A percentile compares a stretch with the other conserved stretches of the same genome.
These are phyloP conservation scores for Fraxinus paxiana DNA, from an alignment of 305 asterid genomes.

Conservation along the genomic window DNA sequence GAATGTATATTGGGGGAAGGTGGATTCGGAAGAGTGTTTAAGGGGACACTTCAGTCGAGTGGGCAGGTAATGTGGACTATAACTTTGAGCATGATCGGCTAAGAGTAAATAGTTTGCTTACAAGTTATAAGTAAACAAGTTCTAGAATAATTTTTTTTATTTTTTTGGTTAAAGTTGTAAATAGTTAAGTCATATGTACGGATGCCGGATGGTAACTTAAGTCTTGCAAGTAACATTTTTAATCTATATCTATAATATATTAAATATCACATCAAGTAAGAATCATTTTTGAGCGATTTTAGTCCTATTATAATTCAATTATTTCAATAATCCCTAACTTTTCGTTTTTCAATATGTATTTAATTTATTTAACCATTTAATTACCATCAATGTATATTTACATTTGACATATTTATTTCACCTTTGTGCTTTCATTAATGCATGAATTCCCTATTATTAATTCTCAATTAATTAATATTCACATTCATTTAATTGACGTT, in stretches of 20 bases:
- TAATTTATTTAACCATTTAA: no score
- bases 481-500: no score
- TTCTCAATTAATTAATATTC: no score
- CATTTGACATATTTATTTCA: no score
- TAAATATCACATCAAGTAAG: no score
- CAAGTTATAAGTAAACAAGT: neutral
- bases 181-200: neutral
- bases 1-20: constrained; percentile 46
- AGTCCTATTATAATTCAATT: no score
- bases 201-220: neutral
- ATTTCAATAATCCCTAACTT: no score
- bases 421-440: no score
- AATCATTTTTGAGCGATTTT: no score
- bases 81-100: neutral
- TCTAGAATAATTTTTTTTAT: neutral
- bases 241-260: neutral
- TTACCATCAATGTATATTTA: no score
- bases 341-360: no score
- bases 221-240: neutral
- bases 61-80: constrained; percentile 34
- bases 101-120: neutral
- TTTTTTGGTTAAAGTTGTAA: neutral
- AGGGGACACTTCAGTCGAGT: constrained; percentile 36
- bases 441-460: no score
- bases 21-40: constrained; percentile 44